Evolutionary conservation across 768 basidiomycete genomes (phyloP).

Genomic region (Tephrocybe sp.): DNA sequence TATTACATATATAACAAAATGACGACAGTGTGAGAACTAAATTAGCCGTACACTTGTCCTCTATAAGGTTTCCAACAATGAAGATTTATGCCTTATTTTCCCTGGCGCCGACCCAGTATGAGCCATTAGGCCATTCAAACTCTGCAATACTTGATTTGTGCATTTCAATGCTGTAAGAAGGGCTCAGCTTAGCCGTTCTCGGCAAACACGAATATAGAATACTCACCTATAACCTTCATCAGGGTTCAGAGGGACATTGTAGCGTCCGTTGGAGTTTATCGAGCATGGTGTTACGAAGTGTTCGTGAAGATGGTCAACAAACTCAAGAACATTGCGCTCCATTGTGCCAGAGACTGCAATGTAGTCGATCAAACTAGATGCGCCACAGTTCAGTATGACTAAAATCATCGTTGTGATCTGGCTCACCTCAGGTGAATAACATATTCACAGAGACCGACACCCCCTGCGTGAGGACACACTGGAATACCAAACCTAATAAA

Average conservation of each 20-base stretch:
- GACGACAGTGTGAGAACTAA: too few relatives aligned
- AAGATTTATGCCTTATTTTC: constrained; percentile 1
- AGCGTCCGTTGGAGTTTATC: constrained; percentile 82
- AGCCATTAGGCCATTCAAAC: constrained; percentile 84
- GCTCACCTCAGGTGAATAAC: constrained; percentile 77
- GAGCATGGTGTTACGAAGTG: constrained; percentile 89
- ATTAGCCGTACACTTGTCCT: too few relatives aligned
- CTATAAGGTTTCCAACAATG: not conserved
- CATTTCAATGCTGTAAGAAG: constrained; percentile 78
- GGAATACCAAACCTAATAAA: constrained; percentile 68
- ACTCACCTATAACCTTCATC: constrained; percentile 77
- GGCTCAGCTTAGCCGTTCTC: not conserved
- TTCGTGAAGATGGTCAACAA: constrained; percentile 90
- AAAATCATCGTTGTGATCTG: not conserved
- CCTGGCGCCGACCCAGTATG: constrained; percentile 64
- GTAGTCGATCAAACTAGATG: constrained; percentile 81
- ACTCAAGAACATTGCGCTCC: constrained; percentile 93
- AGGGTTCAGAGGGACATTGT: constrained; percentile 80
- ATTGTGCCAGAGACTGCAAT: constrained; percentile 88
- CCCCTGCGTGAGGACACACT: constrained; percentile 93
- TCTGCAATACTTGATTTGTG: constrained; percentile 74
- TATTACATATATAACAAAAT: too few relatives aligned
- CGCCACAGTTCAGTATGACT: not conserved
- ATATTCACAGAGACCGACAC: constrained; percentile 91
- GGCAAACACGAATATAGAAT: not conserved